Percentiles rank a stretch among this genome's conserved stretches.
Conservation (phyloP, 2,329 filamentous ascomycete species). For the Ophiostoma ulmi region DNA sequence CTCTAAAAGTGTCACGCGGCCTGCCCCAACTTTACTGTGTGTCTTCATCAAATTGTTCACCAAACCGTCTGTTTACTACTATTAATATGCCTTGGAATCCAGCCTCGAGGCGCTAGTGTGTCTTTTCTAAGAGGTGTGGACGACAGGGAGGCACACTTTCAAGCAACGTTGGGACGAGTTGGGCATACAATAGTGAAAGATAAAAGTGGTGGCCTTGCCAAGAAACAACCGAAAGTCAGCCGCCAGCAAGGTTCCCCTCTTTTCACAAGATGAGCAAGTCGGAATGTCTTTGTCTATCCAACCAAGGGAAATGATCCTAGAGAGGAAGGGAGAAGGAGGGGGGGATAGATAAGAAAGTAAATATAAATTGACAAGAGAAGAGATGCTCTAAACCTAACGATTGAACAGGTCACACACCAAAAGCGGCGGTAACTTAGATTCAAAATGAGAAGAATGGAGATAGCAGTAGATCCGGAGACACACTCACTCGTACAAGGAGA, state of each 20-base stretch:
- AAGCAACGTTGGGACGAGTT: not conserved
- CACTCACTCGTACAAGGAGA: not conserved
- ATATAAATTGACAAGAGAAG: not conserved
- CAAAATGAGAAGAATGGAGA: not conserved
- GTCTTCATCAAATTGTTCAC: not conserved
- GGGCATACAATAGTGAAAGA: not conserved
- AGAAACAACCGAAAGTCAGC: not conserved
- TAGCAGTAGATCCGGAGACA: not conserved
- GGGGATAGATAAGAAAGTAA: not conserved
- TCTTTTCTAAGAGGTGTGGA: not conserved
- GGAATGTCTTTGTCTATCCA: slow-evolving; percentile 1
- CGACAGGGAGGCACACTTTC: not conserved
- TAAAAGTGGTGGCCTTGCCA: not conserved
- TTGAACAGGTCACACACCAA: not conserved
- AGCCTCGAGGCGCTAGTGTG: not conserved
- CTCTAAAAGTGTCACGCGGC: not conserved
- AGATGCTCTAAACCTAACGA: too few relatives aligned
- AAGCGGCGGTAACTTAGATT: not conserved
- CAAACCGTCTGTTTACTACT: not conserved
- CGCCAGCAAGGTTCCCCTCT: slow-evolving; percentile 9
- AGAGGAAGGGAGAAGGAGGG: too few relatives aligned
- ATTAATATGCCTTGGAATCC: not conserved
- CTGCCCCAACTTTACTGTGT: not conserved
- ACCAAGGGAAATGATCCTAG: not conserved
- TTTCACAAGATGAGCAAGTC: not conserved